Percentiles rank a stretch among this genome's conserved stretches.
phyloP scores from a whole-genome alignment of 2,329 filamentous ascomycete genomes.

The Epichloe bromicola region DNA sequence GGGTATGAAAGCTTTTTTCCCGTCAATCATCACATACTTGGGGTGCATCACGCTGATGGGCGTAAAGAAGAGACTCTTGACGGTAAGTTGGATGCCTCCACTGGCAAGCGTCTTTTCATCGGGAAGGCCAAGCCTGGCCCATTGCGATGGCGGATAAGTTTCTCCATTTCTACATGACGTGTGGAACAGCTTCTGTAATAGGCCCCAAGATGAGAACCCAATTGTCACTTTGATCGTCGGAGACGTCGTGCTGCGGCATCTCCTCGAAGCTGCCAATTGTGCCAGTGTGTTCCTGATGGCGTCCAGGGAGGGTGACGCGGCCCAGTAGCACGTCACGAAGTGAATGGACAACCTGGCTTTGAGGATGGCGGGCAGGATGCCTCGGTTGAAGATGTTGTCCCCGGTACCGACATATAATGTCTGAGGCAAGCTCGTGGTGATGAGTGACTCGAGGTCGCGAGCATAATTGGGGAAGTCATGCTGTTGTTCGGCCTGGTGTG shows the following conservation, averaged over 20 bases:
- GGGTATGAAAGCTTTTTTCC: conserved; percentile 53
- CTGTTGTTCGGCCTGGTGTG: conserved; percentile 20
- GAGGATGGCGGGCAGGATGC: conserved; percentile 48
- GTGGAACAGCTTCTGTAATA: conserved; percentile 65
- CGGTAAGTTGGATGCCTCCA: conserved; percentile 49
- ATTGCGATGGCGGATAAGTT: conserved; percentile 44
- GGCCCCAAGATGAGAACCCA: conserved; percentile 61
- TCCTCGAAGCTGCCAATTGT: conserved; percentile 38
- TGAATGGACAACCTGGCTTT: conserved; percentile 52
- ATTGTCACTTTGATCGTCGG: conserved; percentile 48
- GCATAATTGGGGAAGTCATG: conserved; percentile 35
- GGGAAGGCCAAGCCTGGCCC: conserved; percentile 55
- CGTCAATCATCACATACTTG: conserved; percentile 67
- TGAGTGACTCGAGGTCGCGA: conserved; percentile 29
- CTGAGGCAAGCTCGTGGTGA: conserved; percentile 33
- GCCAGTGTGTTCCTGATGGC: conserved; percentile 44
- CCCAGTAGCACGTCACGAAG: conserved; percentile 76
- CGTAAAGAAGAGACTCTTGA: conserved; percentile 68
- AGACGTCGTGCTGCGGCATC: conserved; percentile 11
- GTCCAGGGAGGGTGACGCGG: conserved; percentile 47
- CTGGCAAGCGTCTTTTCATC: conserved; percentile 34
- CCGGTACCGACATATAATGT: conserved; percentile 46
- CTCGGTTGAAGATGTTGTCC: conserved; percentile 38
- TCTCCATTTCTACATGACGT: conserved; percentile 49
- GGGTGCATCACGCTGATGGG: conserved; percentile 83